phyloP scores from a whole-genome alignment of 805 yeast species.

The Yarrowia porcina region DNA sequence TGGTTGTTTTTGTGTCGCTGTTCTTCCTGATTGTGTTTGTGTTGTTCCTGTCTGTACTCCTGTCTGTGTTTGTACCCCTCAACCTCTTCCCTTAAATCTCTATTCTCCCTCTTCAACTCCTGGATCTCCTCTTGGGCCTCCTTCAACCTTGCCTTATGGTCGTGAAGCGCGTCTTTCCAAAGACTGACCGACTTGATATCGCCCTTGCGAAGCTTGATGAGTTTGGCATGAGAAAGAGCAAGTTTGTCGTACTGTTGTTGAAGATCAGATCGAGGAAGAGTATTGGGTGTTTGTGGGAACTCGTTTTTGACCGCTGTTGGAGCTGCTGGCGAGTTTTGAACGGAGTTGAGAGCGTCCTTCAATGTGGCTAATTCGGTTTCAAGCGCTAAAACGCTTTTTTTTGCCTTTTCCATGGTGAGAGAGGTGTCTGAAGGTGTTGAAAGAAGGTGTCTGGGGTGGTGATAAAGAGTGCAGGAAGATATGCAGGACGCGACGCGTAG shows the following conservation, averaged over 20 bases:
- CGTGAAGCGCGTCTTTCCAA: conserved; percentile 9
- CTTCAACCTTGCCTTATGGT: not conserved
- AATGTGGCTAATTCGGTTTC: not conserved
- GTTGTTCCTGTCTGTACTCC: no score
- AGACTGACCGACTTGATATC: conserved; percentile 16
- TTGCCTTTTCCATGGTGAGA: conserved; percentile 21
- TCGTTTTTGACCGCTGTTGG: not conserved
- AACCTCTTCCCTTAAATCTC: no score
- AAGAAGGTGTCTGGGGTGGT: no score
- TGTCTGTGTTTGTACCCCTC: no score
- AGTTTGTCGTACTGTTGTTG: conserved; percentile 12
- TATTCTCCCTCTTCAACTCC: not conserved
- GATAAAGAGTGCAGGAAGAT: not conserved
- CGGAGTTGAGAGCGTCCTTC: not conserved
- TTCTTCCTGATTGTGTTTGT: no score
- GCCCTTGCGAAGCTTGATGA: conserved; percentile 13
- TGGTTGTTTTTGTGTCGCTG: no score
- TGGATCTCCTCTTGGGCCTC: not conserved
- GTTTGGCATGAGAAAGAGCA: conserved; percentile 3
- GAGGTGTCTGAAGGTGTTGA: no score
- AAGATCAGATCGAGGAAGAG: not conserved
- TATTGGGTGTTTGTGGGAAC: conserved; percentile 1
- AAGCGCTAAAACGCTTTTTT: not conserved
- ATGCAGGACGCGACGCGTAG: conserved; percentile 1
- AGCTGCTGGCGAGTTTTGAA: not conserved